Base-by-base conservation (phyloP, 768 basidiomycete genomes). In the Leucogyrophana mollusca region DNA sequence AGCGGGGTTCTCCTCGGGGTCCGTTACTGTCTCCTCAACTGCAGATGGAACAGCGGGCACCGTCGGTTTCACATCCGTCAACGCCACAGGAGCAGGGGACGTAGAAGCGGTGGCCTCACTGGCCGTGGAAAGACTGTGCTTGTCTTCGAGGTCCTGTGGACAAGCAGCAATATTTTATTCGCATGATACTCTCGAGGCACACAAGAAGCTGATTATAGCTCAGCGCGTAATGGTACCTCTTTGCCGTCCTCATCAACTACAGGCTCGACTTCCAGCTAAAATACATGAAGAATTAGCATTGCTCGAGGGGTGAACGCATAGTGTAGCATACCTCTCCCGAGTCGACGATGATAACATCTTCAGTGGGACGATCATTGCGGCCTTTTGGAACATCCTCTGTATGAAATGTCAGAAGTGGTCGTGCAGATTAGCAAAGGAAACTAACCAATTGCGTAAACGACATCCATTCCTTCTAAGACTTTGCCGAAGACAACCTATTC, bases 141-240 rank as follows among this genome's bases (percentile, higher is more conserved):
- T 54, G 49, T 52, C 55, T 40, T 61, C 55, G 39, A 51, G 39
- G 55, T 71, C 77, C 76, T 80, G 72, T 72, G 56, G 64, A 71
- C 56, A 73, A 76, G 59, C 59, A 71, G 73, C 69, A 58, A 71
- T 72, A 46, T 52, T 76, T 76, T 76, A 81, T 82, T 78, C 62
- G 68, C 68, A 74, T 67, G 61, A 65, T 47, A 64, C 53, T 62
- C 61, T 70, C 67, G 64, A 40, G 56, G 52, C 58, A 61, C 51
- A 62, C 45, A 25, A 47, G 56, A 60, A 66, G 71, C 72, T 61
- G 62, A 67, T 85, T 80, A 97, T 65, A 97, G 92, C 82, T 98
- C 95, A 80, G 80, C 87, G 63, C 83, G 92, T 59, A 90, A 69
- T 70, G 93, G 94, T 83, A 95, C 91, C 90, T 95, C 75, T 51